Percentiles rank a stretch among this genome's conserved stretches.
Evolutionary conservation across 2,329 filamentous ascomycete genomes (phyloP).

Genomic region (Colletotrichum australisinense): DNA sequence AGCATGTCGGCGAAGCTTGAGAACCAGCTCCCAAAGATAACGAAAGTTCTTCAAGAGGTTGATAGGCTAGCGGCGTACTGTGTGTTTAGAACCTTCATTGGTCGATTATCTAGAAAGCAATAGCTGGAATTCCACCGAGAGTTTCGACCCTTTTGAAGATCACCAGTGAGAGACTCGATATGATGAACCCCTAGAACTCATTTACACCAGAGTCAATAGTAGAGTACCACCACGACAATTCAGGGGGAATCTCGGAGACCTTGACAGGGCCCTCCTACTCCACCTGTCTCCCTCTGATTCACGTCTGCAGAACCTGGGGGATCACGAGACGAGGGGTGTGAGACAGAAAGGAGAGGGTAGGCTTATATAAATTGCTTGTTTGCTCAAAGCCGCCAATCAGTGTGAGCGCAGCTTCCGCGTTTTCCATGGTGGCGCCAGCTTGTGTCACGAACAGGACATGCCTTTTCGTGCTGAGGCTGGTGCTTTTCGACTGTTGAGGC

Average conservation of each 20-base stretch:
- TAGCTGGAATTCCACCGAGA: not conserved
- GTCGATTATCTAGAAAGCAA: too few relatives aligned
- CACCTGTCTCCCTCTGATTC: not conserved
- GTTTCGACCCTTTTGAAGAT: not conserved
- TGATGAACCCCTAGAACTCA: not conserved
- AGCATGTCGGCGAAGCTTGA: constrained; percentile 30
- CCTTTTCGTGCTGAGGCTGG: constrained; percentile 7
- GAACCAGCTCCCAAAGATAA: not conserved
- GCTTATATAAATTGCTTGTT: constrained; percentile 23
- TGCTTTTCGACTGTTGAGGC: constrained; percentile 1
- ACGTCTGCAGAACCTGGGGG: not conserved
- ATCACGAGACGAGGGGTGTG: constrained; percentile 6
- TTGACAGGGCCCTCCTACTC: not conserved
- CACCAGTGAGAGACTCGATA: not conserved
- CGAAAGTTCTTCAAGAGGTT: not conserved
- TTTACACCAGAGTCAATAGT: not conserved
- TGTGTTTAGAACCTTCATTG: not conserved
- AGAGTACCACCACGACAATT: not conserved
- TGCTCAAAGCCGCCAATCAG: constrained; percentile 13
- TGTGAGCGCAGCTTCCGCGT: not conserved
- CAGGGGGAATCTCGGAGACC: not conserved
- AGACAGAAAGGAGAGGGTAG: constrained; percentile 12
- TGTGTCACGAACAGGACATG: constrained; percentile 18
- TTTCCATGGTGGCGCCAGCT: not conserved
- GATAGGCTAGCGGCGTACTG: not conserved